A percentile compares a stretch with the other conserved stretches of the same genome.
These are phyloP conservation scores for Hypoxylon sp. DNA, from an alignment of 2,329 filamentous ascomycete species.

Conservation along the genomic window DNA sequence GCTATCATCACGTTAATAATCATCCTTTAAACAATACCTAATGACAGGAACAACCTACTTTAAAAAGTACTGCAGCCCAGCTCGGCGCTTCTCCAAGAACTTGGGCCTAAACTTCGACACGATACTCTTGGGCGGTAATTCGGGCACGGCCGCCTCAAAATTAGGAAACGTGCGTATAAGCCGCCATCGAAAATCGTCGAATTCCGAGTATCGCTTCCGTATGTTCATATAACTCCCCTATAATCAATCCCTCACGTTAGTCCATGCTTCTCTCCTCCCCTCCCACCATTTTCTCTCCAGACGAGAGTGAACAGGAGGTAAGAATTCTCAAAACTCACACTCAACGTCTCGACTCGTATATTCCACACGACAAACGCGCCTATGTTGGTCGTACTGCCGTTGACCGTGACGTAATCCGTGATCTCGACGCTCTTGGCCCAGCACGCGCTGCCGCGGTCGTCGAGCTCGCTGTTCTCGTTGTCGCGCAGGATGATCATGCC, in stretches of 20 bases:
- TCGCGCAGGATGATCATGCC: slow-evolving; percentile 75
- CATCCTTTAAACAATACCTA: neutral
- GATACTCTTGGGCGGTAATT: slow-evolving; percentile 90
- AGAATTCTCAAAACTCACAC: slow-evolving; percentile 66
- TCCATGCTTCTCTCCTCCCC: no score
- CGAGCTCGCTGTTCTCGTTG: slow-evolving; percentile 69
- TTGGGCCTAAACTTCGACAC: slow-evolving; percentile 86
- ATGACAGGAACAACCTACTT: slow-evolving; percentile 73
- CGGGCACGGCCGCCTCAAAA: slow-evolving; percentile 88
- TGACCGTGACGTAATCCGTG: slow-evolving; percentile 69
- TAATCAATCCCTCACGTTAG: slow-evolving; percentile 48
- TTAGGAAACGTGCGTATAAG: slow-evolving; percentile 86
- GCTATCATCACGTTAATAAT: slow-evolving; percentile 62
- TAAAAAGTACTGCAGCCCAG: slow-evolving; percentile 90
- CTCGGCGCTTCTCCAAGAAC: slow-evolving; percentile 87
- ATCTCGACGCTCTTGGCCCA: slow-evolving; percentile 76
- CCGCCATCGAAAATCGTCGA: slow-evolving; percentile 82
- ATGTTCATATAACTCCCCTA: slow-evolving; percentile 74
- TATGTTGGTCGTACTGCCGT: slow-evolving; percentile 69
- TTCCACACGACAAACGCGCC: slow-evolving; percentile 98
- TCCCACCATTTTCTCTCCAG: slow-evolving; percentile 60
- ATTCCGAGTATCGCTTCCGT: slow-evolving; percentile 89
- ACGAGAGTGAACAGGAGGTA: neutral
- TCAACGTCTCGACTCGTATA: slow-evolving; percentile 87
- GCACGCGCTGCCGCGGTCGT: slow-evolving; percentile 64